Base-by-base conservation (phyloP, 2,329 filamentous ascomycete species). In the Dactylellina cionopaga region DNA sequence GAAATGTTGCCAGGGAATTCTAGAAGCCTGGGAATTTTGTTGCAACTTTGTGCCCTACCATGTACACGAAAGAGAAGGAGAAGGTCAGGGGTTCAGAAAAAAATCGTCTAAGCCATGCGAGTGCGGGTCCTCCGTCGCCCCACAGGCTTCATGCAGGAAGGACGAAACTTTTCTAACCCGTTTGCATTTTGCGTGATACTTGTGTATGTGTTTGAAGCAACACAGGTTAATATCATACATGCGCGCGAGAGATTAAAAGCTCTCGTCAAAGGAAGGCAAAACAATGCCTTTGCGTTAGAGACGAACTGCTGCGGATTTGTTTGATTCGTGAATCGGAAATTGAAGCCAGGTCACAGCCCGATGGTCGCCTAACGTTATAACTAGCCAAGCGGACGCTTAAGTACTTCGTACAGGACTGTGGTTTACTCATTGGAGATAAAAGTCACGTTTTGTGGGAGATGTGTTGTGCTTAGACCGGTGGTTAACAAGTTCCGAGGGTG, bases 401-500 rank as follows among this genome's bases (percentile, higher is more conserved):
- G n/a, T n/a, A n/a, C n/a, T n/a, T n/a, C n/a, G n/a, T n/a, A n/a
- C n/a, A n/a, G n/a, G n/a, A n/a, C n/a, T 37, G 15, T 22, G 29
- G 3, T 33, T 31, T 41, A 15, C 41, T 56, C 51, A 43, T 51
- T 58, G 41, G 62, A 29, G 41, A 65, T 69, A 60, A 68, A 25
- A 25, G 54, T 58, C 63, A 55, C 47, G 56, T 70, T 62, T 58
- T 41, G 24, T 47, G 43, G 13, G 27, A 29, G 27, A 9, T 19
- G n/a, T 22, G 17, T 13, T 47, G 65, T 55, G 64, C 65, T 70
- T 70, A 70, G 65, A 70, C 65, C 65, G 65, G 65, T 70, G 65
- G 47, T 62, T 70, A 49, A 25, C 47, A 63, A 70, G 56, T 4
- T 37, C 65, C 65, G 65, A 70, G 25, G 37, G 65, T 62, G 65